Conservation (phyloP, 306 rosid genomes). For the Chamaecrista fasciculata region DNA sequence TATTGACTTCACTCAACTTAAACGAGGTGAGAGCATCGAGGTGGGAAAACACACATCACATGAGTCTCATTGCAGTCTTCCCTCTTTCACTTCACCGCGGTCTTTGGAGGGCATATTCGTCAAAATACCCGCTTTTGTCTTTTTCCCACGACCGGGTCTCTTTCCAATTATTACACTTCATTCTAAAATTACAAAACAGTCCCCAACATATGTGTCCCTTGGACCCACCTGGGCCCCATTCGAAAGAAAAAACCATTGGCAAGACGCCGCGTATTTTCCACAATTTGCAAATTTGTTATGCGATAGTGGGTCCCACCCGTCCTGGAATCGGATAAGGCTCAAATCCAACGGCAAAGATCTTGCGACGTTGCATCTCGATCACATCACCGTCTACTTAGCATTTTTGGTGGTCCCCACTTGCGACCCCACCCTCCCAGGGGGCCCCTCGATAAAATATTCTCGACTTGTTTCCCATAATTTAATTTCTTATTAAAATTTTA, state of each 20-base stretch:
- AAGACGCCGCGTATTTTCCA: constrained; percentile 48
- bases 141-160: background rate
- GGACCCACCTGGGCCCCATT: background rate
- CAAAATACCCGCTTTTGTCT: background rate
- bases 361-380: constrained; percentile 27
- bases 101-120: background rate
- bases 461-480: no score
- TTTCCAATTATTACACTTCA: background rate
- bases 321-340: constrained; percentile 32
- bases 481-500: no score
- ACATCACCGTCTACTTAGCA: background rate
- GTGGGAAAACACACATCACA: no score
- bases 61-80: no score
- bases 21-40: no score
- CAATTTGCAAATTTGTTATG: background rate
- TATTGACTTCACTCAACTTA: no score
- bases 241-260: constrained; percentile 30
- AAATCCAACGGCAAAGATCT: constrained; percentile 18
- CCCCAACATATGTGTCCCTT: background rate
- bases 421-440: background rate
- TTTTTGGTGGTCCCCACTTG: background rate
- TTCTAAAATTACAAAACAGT: background rate
- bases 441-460: background rate
- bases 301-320: constrained; percentile 37
- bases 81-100: no score